phyloP scores from a whole-genome alignment of 306 rosid species.

The Quercus cerris region DNA sequence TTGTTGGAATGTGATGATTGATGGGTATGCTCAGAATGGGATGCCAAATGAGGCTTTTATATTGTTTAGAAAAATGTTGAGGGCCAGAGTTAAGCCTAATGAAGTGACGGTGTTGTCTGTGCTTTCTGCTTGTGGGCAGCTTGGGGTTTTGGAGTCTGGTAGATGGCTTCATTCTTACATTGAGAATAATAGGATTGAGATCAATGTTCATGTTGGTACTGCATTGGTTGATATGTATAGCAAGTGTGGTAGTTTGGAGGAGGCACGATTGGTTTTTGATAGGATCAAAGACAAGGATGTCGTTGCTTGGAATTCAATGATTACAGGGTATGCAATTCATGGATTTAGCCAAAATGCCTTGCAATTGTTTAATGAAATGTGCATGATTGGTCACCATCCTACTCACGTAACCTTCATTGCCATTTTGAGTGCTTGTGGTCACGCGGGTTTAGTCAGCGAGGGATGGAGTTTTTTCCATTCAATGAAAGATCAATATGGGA shows the following conservation, averaged over 20 bases:
- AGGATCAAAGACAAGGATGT: constrained; percentile 46
- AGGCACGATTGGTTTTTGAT: constrained; percentile 60
- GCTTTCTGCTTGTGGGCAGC: constrained; percentile 76
- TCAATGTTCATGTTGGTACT: constrained; percentile 57
- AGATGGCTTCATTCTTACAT: constrained; percentile 71
- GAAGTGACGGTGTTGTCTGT: constrained; percentile 62
- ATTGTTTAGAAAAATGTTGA: constrained; percentile 65
- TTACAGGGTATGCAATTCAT: constrained; percentile 65
- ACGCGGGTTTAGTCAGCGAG: constrained; percentile 59
- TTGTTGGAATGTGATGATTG: constrained; percentile 90
- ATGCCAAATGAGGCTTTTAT: constrained; percentile 55
- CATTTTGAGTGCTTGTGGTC: constrained; percentile 65
- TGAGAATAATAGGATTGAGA: constrained; percentile 31
- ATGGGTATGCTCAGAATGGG: constrained; percentile 71
- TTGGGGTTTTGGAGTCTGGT: constrained; percentile 76
- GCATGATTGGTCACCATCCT: constrained; percentile 26
- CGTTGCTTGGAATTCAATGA: constrained; percentile 82
- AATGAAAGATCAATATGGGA: constrained; percentile 50
- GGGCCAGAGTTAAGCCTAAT: constrained; percentile 48
- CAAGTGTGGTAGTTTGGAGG: constrained; percentile 74
- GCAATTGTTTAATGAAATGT: constrained; percentile 58
- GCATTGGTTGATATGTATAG: constrained; percentile 83
- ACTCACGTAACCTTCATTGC: constrained; percentile 65
- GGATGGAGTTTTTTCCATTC: constrained; percentile 52
- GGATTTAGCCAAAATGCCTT: constrained; percentile 67